A percentile compares a stretch with the other conserved stretches of the same genome.
Conservation (phyloP, 2,329 filamentous ascomycete species). For the Scytalidium sp. region DNA sequence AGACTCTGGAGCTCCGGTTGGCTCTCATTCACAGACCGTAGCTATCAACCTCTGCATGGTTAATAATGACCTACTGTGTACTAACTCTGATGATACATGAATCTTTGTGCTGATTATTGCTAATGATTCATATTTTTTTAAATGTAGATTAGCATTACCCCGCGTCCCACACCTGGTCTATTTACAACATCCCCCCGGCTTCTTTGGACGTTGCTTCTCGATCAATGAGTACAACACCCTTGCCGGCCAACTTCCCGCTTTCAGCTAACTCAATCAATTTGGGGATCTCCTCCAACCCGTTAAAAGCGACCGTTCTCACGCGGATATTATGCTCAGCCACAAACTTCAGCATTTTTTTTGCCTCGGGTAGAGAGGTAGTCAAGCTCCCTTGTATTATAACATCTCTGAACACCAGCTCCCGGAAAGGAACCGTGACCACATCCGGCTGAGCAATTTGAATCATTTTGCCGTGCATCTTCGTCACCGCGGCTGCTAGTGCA, state of each 20-base stretch:
- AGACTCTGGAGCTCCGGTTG: too few relatives aligned
- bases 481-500: slow-evolving; percentile 50
- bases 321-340: slow-evolving; percentile 44
- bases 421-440: slow-evolving; percentile 34
- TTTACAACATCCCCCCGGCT: neutral
- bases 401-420: slow-evolving; percentile 51
- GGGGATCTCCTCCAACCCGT: slow-evolving; percentile 48
- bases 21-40: too few relatives aligned
- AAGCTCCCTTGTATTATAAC: slow-evolving; percentile 46
- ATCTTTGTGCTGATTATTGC: too few relatives aligned
- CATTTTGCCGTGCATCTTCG: slow-evolving; percentile 55
- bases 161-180: too few relatives aligned
- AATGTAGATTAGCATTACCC: too few relatives aligned
- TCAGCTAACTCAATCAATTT: slow-evolving; percentile 48
- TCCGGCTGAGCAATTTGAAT: slow-evolving; percentile 55
- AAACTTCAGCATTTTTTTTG: slow-evolving; percentile 43
- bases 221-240: slow-evolving; percentile 52
- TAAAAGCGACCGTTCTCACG: slow-evolving; percentile 48
- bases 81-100: neutral
- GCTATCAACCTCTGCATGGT: too few relatives aligned
- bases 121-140: too few relatives aligned
- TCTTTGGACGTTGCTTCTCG: slow-evolving; percentile 27
- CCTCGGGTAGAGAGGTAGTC: slow-evolving; percentile 36
- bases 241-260: slow-evolving; percentile 51
- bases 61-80: neutral